Evolutionary conservation across 805 yeast genomes (phyloP), one percentile per base, ranked within the genome.

Genomic region (Cyberlindnera amylophila): DNA sequence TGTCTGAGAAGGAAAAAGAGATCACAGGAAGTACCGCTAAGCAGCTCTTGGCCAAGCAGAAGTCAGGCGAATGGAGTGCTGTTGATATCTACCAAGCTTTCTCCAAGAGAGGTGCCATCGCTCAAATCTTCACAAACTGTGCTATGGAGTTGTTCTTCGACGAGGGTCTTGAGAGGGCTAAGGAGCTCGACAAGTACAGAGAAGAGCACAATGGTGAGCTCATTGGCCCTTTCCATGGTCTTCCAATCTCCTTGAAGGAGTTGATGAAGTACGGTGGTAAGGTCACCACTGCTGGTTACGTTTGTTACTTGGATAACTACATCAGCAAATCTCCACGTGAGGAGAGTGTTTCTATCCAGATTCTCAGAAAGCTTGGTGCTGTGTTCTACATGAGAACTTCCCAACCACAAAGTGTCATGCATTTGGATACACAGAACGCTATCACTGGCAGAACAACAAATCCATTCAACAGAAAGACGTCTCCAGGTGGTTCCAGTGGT

Each of bases 321-420:
- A 43, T 48, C 24, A 33, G 42, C 27, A 44, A 48, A 8, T 37
- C 47, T 4, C 69, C 80, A 28, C 56, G 59, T 15, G 71, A 67
- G 34, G 79, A 77, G 52, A 72, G 77, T 21, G 66, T 67, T 30
- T 69, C 77, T n/a, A 63, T 76, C 16, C 68, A 74, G 46, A 69
- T 74, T 21, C 33, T 55, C 35, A 50, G 58, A 45, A 54, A 50
- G 15, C 31, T 50, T 4, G 62, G 61, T 36, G 86, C 85, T 29
- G 76, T 81, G 12, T 73, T 79, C 51, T 81, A 73, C 55, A 75
- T 78, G 32, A 71, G 88, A 59, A 80, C 88, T 8, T 71, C 78
- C 45, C 80, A 80, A 59, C 88, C 88, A 4, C 86, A 80, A 59
- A 68, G 82, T 2, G 69, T 82, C 52, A 82, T 82, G 88, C 86